Base-by-base conservation (phyloP, 2,329 filamentous ascomycete genomes). In the Aureobasidium sp. region DNA sequence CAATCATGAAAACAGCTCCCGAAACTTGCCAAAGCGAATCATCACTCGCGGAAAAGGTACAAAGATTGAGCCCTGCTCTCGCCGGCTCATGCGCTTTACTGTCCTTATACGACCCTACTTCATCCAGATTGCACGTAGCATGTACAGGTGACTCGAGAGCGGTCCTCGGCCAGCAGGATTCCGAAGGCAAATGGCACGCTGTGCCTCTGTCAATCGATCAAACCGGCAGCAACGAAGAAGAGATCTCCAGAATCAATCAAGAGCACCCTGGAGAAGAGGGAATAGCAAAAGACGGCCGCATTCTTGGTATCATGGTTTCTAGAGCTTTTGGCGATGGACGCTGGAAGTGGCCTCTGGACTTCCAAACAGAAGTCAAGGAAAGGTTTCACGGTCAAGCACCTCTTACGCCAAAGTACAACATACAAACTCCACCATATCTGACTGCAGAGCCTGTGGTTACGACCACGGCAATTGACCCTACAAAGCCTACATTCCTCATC, bases 61-160 rank as follows among this genome's bases (percentile, higher is more conserved):
- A 56, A 3, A 60, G 61, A 3, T 63, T 74, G 2, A 62, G 62
- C 0, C 65, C 69, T 27, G 73, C 70, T 1, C 70, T 72, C 48
- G 68, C 74, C 1, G 83, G 83, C 4, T 84, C 81, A 3, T 86
- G 82, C 58, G 83, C 83, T 10, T 69, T 86, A 1, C 70, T 87
- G 1, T 74, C 81, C 0, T 67, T 85, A 1, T 85, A 80, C 61
- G 81, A 88, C 56, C 74, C 80, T 0, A 55, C 60, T 0, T 70
- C 71, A 1, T 71, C 71, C 4, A 78, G 70, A 0, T 67, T 88
- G 0, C 77, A 79, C 21, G 81, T 85, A 2, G 84, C 84, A 0
- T 83, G 81, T 57, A 79, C 79, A 0, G 85, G 85, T 0, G 84
- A 88, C 66, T 86, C 80, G 1, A 75, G 83, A 30, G 83, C 83